A percentile compares a stretch with the other conserved stretches of the same genome.
These are phyloP conservation scores for Pythium phragmiticola DNA, from an alignment of 352 stramenopile species.

Conservation along the genomic window DNA sequence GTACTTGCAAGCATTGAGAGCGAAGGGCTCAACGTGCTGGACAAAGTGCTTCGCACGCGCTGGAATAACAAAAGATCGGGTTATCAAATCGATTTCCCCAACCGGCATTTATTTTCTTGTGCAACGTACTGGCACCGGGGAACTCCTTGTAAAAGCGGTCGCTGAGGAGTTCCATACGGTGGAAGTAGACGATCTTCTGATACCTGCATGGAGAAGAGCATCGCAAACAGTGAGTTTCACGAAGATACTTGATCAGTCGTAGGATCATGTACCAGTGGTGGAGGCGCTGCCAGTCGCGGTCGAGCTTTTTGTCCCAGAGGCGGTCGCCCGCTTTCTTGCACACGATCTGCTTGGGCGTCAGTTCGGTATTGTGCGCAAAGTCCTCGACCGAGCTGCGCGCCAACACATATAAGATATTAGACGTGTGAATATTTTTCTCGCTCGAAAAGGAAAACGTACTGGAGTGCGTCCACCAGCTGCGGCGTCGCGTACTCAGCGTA, in stretches of 20 bases:
- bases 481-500: slow-evolving; percentile 66
- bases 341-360: slow-evolving; percentile 44
- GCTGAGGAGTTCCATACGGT: slow-evolving; percentile 63
- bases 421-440: not conserved
- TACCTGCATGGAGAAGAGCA: slow-evolving; percentile 34
- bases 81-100: not conserved
- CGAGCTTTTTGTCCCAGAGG: slow-evolving; percentile 56
- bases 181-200: slow-evolving; percentile 72
- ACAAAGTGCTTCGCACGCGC: slow-evolving; percentile 58
- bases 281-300: slow-evolving; percentile 63
- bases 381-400: slow-evolving; percentile 49
- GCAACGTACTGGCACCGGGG: slow-evolving; percentile 40
- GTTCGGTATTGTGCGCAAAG: slow-evolving; percentile 39
- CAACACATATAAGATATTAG: not conserved
- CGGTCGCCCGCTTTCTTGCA: slow-evolving; percentile 36
- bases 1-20: slow-evolving; percentile 48
- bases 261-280: slow-evolving; percentile 47
- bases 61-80: slow-evolving; percentile 17
- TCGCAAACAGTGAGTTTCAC: not conserved
- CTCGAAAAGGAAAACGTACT: slow-evolving; percentile 29
- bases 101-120: not conserved
- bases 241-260: not conserved
- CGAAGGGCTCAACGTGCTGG: slow-evolving; percentile 63
- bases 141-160: slow-evolving; percentile 68
- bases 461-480: slow-evolving; percentile 55